These are phyloP conservation scores for Beauveria varroae DNA, from an alignment of 2,329 filamentous ascomycete genomes.

Conservation along the genomic window DNA sequence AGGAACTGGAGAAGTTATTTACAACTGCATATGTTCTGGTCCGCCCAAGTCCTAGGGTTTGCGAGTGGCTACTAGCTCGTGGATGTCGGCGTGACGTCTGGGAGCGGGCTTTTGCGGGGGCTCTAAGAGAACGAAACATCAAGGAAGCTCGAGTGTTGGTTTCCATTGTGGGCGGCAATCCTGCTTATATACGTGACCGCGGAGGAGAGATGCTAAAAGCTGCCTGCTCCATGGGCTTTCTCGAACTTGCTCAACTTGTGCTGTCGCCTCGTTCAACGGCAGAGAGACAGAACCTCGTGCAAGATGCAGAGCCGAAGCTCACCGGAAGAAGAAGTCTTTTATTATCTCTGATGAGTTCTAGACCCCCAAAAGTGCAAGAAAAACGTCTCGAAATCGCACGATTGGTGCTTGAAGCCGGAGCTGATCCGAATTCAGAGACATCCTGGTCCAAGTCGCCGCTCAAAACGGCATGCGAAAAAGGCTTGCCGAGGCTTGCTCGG, in stretches of 20 bases:
- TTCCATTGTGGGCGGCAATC: neutral
- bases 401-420: neutral
- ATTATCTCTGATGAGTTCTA: neutral
- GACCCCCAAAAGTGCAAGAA: neutral
- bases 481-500: neutral
- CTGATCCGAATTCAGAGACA: neutral
- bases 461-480: neutral
- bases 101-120: neutral
- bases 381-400: neutral
- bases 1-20: neutral
- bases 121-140: neutral
- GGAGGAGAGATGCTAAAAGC: neutral
- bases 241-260: neutral
- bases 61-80: neutral
- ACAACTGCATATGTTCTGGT: fast-evolving
- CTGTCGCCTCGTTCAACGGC: neutral
- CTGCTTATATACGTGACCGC: too few relatives aligned
- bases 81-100: neutral
- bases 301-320: neutral
- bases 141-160: neutral
- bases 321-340: neutral
- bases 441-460: neutral
- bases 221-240: neutral
- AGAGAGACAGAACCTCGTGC: neutral
- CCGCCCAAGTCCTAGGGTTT: neutral